Conservation (phyloP, 371 early-diverging fungal genomes). For the Mitosporidium daphniae region DNA sequence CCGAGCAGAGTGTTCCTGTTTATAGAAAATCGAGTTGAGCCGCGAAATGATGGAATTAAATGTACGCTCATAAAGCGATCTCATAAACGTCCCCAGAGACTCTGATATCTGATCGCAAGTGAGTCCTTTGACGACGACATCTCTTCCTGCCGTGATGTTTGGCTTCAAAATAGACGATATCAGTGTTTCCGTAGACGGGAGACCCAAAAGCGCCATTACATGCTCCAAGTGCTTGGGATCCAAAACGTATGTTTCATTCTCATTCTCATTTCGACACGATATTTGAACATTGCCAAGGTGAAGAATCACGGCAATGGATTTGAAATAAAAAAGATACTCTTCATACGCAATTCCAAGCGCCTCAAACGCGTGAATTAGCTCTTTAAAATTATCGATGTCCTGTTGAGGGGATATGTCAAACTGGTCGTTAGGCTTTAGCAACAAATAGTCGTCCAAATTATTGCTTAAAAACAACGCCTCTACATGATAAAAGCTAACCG, state of each 20-base stretch:
- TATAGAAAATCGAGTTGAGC: constrained; percentile 48
- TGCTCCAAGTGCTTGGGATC: constrained; percentile 30
- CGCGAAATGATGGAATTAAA: constrained; percentile 57
- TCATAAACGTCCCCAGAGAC: constrained; percentile 64
- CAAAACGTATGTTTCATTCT: constrained; percentile 41
- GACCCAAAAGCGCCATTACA: constrained; percentile 68
- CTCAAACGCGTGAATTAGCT: too few species aligned
- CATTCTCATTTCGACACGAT: constrained; percentile 26
- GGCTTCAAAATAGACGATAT: constrained; percentile 49
- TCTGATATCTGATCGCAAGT: constrained; percentile 44
- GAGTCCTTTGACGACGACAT: constrained; percentile 64
- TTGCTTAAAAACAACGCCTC: constrained; percentile 1
- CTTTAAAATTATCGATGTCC: too few species aligned
- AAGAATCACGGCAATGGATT: constrained; percentile 54
- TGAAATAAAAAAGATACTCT: constrained; percentile 37
- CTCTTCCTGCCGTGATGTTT: constrained; percentile 65
- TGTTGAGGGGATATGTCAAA: too few species aligned
- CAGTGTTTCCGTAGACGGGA: constrained; percentile 46
- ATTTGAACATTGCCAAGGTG: constrained; percentile 73
- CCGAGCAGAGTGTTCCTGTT: constrained; percentile 14
- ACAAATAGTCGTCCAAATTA: constrained; percentile 1
- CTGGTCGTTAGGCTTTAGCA: too few species aligned
- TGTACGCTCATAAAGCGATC: constrained; percentile 80
- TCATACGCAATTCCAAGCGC: constrained; percentile 36
- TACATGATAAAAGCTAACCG: not conserved